Conservation (phyloP, 2,329 filamentous ascomycete species). For the Coleophoma eucalyptorum region DNA sequence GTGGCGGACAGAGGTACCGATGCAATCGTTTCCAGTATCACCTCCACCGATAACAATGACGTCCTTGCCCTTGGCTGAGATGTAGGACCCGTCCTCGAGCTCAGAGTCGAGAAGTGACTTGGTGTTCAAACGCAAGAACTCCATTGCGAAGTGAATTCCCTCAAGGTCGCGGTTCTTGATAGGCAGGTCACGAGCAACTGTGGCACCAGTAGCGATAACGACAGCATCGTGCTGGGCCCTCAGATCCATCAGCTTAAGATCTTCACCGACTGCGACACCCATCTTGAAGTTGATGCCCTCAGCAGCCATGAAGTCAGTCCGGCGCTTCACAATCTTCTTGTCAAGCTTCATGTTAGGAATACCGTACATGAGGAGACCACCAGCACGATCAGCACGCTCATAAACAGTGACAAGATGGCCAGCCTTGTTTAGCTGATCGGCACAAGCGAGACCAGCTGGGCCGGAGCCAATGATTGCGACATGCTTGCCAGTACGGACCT, state of each 20-base stretch:
- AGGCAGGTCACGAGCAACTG: conserved; percentile 86
- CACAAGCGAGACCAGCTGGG: conserved; percentile 82
- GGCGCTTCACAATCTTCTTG: conserved; percentile 93
- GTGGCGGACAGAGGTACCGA: conserved; percentile 92
- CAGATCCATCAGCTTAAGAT: conserved; percentile 66
- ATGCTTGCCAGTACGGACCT: conserved; percentile 80
- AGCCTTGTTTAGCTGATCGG: conserved; percentile 91
- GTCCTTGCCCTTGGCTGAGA: conserved; percentile 92
- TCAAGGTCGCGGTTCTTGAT: conserved; percentile 85
- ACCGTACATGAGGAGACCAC: conserved; percentile 95
- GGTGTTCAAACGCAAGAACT: conserved; percentile 96
- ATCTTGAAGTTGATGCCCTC: conserved; percentile 85
- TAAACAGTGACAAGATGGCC: conserved; percentile 88
- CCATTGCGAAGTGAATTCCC: conserved; percentile 94
- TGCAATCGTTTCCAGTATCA: conserved; percentile 97
- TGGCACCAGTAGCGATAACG: conserved; percentile 87
- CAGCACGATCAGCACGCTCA: conserved; percentile 85
- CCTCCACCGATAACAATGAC: conserved; percentile 96
- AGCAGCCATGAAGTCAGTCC: conserved; percentile 89
- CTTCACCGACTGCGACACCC: conserved; percentile 72
- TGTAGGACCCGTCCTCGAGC: conserved; percentile 78
- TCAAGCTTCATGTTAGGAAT: conserved; percentile 99
- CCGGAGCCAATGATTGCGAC: conserved; percentile 89
- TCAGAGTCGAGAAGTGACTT: conserved; percentile 94
- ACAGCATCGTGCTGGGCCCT: conserved; percentile 76